Percentiles rank a stretch among this genome's conserved stretches.
These are phyloP conservation scores for Escallonia herrerae DNA, from an alignment of 129 eudicot species.

Conservation along the genomic window DNA sequence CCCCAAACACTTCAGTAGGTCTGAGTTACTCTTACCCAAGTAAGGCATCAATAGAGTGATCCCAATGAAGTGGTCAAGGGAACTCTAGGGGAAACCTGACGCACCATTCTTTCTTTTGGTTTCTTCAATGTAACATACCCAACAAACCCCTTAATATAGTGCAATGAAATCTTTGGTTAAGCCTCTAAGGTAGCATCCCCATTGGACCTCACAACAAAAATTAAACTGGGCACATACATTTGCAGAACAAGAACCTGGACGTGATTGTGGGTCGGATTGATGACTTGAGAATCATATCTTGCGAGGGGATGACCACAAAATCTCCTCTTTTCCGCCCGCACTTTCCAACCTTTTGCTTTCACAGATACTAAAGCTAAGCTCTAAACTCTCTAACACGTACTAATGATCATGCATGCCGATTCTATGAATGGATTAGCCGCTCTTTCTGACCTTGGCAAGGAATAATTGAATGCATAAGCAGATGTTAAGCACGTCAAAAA, in stretches of 20 bases:
- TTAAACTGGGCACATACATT: not conserved
- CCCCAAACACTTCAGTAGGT: constrained; percentile 42
- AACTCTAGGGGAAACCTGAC: constrained; percentile 28
- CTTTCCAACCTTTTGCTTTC: too few relatives aligned
- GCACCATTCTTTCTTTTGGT: not conserved
- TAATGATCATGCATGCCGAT: too few relatives aligned
- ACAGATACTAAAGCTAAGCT: too few relatives aligned
- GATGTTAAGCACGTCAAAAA: too few relatives aligned
- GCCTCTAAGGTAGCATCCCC: not conserved
- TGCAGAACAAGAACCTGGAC: constrained; percentile 15
- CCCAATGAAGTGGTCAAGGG: constrained; percentile 37
- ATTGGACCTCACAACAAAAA: not conserved
- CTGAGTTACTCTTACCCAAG: not conserved
- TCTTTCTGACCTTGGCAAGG: too few relatives aligned
- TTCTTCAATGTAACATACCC: not conserved
- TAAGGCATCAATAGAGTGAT: too few relatives aligned
- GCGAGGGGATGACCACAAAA: too few relatives aligned
- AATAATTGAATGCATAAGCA: too few relatives aligned
- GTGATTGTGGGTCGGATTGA: constrained; percentile 3
- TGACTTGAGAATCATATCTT: too few relatives aligned
- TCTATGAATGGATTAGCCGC: too few relatives aligned
- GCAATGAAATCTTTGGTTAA: not conserved
- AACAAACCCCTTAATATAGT: not conserved
- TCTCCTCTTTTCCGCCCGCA: too few relatives aligned
- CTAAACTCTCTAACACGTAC: too few relatives aligned